phyloP scores from a whole-genome alignment of 257 asterid genomes.

The Mitragyna speciosa region DNA sequence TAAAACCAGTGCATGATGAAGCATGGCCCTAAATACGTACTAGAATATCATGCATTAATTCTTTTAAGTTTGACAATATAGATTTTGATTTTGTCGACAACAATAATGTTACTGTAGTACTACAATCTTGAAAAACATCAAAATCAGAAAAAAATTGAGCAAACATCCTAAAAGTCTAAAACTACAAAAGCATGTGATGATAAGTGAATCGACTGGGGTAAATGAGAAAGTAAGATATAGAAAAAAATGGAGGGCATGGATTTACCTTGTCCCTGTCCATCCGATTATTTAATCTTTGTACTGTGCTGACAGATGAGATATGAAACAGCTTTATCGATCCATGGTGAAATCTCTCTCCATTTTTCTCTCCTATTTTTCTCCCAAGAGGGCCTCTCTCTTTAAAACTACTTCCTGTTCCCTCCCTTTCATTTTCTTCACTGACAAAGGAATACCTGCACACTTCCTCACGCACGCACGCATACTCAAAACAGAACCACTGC shows the following conservation, averaged over 20 bases:
- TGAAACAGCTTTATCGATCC: conserved; percentile 79
- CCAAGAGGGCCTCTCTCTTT: conserved; percentile 16
- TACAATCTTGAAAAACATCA: neutral
- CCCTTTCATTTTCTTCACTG: conserved; percentile 66
- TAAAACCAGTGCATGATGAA: neutral
- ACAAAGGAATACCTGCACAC: conserved; percentile 80
- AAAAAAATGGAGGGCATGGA: conserved; percentile 31
- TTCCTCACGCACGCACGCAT: conserved; percentile 96
- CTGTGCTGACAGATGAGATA: conserved; percentile 64
- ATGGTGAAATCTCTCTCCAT: conserved; percentile 38
- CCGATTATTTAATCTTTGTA: conserved; percentile 57
- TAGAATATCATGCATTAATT: neutral
- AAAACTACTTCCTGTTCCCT: conserved; percentile 70
- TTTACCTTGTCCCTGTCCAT: conserved; percentile 65
- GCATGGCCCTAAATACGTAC: neutral
- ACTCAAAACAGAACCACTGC: conserved; percentile 38
- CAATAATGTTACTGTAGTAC: neutral
- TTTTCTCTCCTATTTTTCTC: conserved; percentile 24
- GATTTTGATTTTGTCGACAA: neutral
- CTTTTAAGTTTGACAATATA: neutral
- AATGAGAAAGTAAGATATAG: neutral
- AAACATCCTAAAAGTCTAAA: neutral
- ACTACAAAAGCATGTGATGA: conserved; percentile 7
- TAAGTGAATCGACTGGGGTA: conserved; percentile 5
- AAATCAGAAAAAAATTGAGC: neutral